Evolutionary conservation across 805 yeast species (phyloP).

Genomic region (Scheffersomyces amazonensis): DNA sequence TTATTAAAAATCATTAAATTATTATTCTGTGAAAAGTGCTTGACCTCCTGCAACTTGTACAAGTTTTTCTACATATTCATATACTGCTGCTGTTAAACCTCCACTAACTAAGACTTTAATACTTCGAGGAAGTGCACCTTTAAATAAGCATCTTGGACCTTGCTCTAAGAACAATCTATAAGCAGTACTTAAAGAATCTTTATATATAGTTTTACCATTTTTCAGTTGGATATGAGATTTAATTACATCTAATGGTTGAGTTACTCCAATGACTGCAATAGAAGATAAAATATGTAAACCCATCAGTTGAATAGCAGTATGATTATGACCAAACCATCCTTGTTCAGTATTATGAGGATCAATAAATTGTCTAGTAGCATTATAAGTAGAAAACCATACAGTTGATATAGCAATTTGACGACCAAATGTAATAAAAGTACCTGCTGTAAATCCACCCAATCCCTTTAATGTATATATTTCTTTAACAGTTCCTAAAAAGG

Average conservation of each 20-base stretch:
- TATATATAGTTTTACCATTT: slow-evolving; percentile 55
- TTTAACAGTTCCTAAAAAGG: slow-evolving; percentile 49
- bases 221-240: slow-evolving; percentile 85
- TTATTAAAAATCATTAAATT: neutral
- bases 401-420: slow-evolving; percentile 79
- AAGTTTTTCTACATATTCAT: slow-evolving; percentile 30
- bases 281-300: slow-evolving; percentile 63
- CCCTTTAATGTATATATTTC: slow-evolving; percentile 78
- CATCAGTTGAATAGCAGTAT: slow-evolving; percentile 35
- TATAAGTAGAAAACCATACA: slow-evolving; percentile 82
- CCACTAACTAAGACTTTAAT: slow-evolving; percentile 40
- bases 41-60: slow-evolving; percentile 28
- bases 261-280: slow-evolving; percentile 66
- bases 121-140: slow-evolving; percentile 39
- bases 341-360: slow-evolving; percentile 46
- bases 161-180: slow-evolving; percentile 27
- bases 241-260: slow-evolving; percentile 87
- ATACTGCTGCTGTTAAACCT: slow-evolving; percentile 38
- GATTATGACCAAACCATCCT: slow-evolving; percentile 46
- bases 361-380: slow-evolving; percentile 67
- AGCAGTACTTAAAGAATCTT: slow-evolving; percentile 55
- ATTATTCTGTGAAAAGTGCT: slow-evolving; percentile 23
- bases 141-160: slow-evolving; percentile 30
- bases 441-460: slow-evolving; percentile 73
- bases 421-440: slow-evolving; percentile 74